Percentiles rank a stretch among this genome's conserved stretches.
Evolutionary conservation across 2,329 filamentous ascomycete genomes (phyloP).

Genomic region (Chaetomium sp.): DNA sequence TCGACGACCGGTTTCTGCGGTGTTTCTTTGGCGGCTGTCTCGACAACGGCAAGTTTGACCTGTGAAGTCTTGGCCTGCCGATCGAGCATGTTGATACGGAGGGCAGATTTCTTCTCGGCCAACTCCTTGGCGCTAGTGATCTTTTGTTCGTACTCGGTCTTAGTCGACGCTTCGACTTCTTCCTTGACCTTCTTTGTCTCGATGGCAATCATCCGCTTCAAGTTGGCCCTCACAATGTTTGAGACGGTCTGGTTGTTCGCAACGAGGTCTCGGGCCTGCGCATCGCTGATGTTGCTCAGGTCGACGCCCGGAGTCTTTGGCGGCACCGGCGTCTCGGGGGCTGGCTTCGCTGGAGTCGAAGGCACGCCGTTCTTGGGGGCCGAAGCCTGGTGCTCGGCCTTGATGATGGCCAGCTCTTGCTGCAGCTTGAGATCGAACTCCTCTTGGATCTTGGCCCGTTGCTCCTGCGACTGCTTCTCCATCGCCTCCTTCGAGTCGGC

Average conservation of each 20-base stretch:
- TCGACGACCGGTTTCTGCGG: constrained; percentile 77
- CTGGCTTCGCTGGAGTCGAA: constrained; percentile 22
- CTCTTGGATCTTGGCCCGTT: constrained; percentile 46
- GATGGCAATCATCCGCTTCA: constrained; percentile 63
- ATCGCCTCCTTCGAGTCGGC: constrained; percentile 54
- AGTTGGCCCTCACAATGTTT: constrained; percentile 52
- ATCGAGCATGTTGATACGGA: constrained; percentile 74
- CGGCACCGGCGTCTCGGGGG: constrained; percentile 19
- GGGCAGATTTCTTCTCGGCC: constrained; percentile 65
- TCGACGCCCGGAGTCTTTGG: constrained; percentile 36
- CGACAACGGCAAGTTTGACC: constrained; percentile 71
- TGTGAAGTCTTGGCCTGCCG: constrained; percentile 57
- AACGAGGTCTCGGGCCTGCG: constrained; percentile 51
- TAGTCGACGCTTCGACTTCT: constrained; percentile 43
- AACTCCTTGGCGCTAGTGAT: constrained; percentile 52
- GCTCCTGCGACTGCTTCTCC: constrained; percentile 44
- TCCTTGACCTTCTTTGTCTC: constrained; percentile 56
- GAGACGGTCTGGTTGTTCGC: constrained; percentile 51
- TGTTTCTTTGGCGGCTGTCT: constrained; percentile 77
- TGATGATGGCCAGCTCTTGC: constrained; percentile 57
- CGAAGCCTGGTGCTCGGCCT: constrained; percentile 42
- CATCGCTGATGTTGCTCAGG: constrained; percentile 45
- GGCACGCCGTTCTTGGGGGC: constrained; percentile 23
- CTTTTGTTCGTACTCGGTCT: constrained; percentile 47
- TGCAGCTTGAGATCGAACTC: constrained; percentile 47